Evolutionary conservation across 2,329 filamentous ascomycete genomes (phyloP), one percentile per base, ranked within the genome.

Genomic region (Penicillium sp.): DNA sequence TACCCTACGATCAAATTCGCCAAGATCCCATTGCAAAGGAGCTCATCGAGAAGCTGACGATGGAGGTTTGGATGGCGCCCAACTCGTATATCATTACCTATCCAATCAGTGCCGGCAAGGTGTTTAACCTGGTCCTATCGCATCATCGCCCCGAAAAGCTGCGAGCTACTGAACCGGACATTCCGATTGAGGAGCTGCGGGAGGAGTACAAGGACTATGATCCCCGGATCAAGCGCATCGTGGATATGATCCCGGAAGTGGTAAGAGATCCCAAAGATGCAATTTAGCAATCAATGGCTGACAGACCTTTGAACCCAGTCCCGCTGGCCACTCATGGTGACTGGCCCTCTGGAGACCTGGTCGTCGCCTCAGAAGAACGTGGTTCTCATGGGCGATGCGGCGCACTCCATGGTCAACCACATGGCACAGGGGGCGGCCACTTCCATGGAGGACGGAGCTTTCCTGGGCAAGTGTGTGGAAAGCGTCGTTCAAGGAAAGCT

Each of bases 71-170:
- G 76, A 60, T 60, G 57, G 53, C 55, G 2, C 48, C 63, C 4
- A 64, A 67, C 11, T 60, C 65, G 2, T 75, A 76, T 51, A 75
- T 76, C 57, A 77, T 79, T 45, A 73, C 73, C 3, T 78, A 78
- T 53, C 74, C 74, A 1, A 73, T 79, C 24, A 70, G 67, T n/a
- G 70, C 68, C 2, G 74, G 73, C 10, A 72, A 69, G 42, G 64
- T 72, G 31, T 76, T 76, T 61, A 78, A 78, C 54, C 70, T 79
- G 64, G 76, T 79, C 4, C 65, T 79, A 13, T 73, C 69, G 52
- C 65, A 77, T 67, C 63, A 75, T 58, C 57, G 57, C 6, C 56
- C 70, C 46, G 58, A 70, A 51, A 68, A 72, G 6, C 63, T 69
- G 14, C 70, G 71, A 1, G 61, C 69, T 14, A 64, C 66, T 1